These are phyloP conservation scores for Podila minutissima DNA, from an alignment of 192 early-diverging fungal species.

Conservation along the genomic window DNA sequence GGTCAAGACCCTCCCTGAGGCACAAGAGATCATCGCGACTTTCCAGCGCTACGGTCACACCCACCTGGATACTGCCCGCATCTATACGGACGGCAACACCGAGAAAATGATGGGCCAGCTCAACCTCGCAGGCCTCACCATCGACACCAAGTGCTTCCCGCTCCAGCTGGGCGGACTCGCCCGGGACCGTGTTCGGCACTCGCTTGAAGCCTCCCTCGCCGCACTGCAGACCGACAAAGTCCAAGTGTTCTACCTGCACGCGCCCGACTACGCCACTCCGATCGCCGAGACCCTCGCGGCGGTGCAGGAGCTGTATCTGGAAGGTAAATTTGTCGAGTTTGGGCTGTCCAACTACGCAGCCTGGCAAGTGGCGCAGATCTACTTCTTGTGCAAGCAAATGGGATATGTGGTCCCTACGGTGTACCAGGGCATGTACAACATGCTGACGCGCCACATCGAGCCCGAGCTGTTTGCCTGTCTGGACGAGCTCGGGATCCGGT, in stretches of 20 bases:
- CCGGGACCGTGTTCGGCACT: slow-evolving; percentile 49
- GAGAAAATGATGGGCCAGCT: slow-evolving; percentile 47
- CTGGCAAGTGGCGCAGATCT: slow-evolving; percentile 49
- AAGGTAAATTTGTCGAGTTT: slow-evolving; percentile 60
- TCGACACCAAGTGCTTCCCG: slow-evolving; percentile 41
- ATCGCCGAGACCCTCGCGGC: slow-evolving; percentile 63
- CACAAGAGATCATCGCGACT: slow-evolving; percentile 20
- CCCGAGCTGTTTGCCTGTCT: slow-evolving; percentile 70
- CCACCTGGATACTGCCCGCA: slow-evolving; percentile 52
- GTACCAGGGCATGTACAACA: slow-evolving; percentile 56
- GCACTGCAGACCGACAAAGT: slow-evolving; percentile 62
- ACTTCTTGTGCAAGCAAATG: slow-evolving; percentile 46
- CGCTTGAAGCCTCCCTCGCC: slow-evolving; percentile 48
- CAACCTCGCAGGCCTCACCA: slow-evolving; percentile 22
- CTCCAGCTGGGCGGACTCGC: slow-evolving; percentile 43
- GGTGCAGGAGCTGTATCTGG: slow-evolving; percentile 65
- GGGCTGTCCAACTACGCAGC: slow-evolving; percentile 51
- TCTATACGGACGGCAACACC: slow-evolving; percentile 68
- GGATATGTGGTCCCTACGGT: slow-evolving; percentile 50
- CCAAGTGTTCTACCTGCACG: slow-evolving; percentile 75
- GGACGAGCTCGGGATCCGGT: slow-evolving; percentile 63
- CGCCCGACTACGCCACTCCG: slow-evolving; percentile 67
- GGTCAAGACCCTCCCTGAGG: slow-evolving; percentile 40
- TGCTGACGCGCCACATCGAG: slow-evolving; percentile 56
- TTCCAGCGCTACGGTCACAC: slow-evolving; percentile 28